Evolutionary conservation across 2,329 filamentous ascomycete species (phyloP).

Genomic region (Remersonia thermophila): DNA sequence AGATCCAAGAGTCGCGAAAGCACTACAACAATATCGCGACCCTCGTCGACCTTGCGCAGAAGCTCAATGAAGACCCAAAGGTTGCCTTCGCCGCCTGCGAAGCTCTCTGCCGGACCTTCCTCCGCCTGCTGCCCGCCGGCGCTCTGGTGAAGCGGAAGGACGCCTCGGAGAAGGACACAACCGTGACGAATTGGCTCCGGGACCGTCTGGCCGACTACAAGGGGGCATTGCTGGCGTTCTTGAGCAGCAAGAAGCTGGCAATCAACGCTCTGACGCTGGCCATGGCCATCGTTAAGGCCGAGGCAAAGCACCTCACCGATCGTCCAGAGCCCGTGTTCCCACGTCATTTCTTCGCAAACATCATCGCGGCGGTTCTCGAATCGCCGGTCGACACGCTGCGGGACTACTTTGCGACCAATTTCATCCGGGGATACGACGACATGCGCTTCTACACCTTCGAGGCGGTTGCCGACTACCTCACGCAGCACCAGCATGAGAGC

Average conservation of each 20-base stretch:
- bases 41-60: constrained; percentile 50
- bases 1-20: constrained; percentile 74
- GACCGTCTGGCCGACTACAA: constrained; percentile 63
- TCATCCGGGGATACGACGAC: constrained; percentile 69
- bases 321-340: constrained; percentile 59
- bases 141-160: constrained; percentile 53
- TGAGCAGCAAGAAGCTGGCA: constrained; percentile 50
- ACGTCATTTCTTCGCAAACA: constrained; percentile 48
- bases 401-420: constrained; percentile 65
- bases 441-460: constrained; percentile 73
- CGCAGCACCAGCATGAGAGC: constrained; percentile 14
- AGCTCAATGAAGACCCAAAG: constrained; percentile 37
- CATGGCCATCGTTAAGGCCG: constrained; percentile 76
- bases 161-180: constrained; percentile 58
- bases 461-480: constrained; percentile 25
- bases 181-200: constrained; percentile 68
- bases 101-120: constrained; percentile 75
- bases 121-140: constrained; percentile 65
- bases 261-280: constrained; percentile 62
- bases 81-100: constrained; percentile 58
- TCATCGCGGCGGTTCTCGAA: constrained; percentile 51
- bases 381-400: constrained; percentile 48
- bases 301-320: constrained; percentile 50
- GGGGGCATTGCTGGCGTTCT: constrained; percentile 44
- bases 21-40: constrained; percentile 83